Evolutionary conservation across 1,284 basidiomycete species (phyloP).

Genomic region (Boletus sp.): DNA sequence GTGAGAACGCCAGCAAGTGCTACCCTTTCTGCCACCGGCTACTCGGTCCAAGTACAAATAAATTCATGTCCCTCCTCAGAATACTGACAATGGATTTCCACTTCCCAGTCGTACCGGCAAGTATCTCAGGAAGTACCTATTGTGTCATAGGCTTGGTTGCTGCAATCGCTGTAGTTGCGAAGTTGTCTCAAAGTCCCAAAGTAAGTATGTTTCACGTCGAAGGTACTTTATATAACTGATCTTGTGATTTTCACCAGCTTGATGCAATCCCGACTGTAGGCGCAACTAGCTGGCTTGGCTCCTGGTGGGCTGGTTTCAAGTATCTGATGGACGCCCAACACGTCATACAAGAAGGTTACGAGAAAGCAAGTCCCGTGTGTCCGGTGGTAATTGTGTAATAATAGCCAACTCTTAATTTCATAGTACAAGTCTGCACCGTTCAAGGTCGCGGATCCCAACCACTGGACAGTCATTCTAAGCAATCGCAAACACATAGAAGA

Average conservation of each 20-base stretch:
- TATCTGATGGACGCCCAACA: no score
- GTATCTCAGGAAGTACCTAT: background rate
- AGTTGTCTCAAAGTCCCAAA: background rate
- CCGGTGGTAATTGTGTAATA: background rate
- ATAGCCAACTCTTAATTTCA: background rate
- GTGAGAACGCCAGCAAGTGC: no score
- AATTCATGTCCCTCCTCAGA: no score
- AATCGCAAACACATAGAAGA: conserved; percentile 37
- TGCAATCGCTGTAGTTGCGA: background rate
- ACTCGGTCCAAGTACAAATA: no score
- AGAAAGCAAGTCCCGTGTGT: conserved; percentile 3
- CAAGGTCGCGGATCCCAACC: conserved; percentile 37
- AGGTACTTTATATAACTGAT: background rate
- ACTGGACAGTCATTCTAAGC: no score
- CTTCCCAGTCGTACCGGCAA: background rate
- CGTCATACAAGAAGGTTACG: conserved; percentile 23
- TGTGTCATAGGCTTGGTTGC: background rate
- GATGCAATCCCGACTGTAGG: conserved; percentile 20
- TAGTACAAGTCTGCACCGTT: conserved; percentile 33
- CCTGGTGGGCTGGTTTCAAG: no score
- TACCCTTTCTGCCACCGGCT: no score
- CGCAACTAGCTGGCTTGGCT: conserved; percentile 9
- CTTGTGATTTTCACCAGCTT: conserved; percentile 7
- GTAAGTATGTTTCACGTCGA: background rate
- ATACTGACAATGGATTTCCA: no score